Evolutionary conservation across 352 stramenopile species (phyloP).

Genomic region (Pythium inflatum): DNA sequence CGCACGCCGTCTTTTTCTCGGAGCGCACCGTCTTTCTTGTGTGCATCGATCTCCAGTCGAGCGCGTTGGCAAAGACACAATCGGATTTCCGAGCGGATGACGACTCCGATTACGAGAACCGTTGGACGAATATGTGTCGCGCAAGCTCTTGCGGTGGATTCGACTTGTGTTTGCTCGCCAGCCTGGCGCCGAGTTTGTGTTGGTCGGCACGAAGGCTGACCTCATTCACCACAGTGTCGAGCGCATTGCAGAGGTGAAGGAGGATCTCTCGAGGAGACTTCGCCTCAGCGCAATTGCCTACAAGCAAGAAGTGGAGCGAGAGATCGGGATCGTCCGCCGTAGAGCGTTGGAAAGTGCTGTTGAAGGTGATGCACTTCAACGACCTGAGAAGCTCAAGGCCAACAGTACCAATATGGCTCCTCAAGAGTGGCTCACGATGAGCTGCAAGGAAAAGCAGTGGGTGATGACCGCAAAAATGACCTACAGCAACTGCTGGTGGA

Average conservation of each 20-base stretch:
- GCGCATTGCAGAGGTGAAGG: not conserved
- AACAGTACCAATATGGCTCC: too few species aligned
- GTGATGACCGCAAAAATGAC: too few species aligned
- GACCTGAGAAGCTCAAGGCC: too few species aligned
- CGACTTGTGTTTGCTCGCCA: slow-evolving; percentile 15
- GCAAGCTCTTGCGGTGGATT: slow-evolving; percentile 4
- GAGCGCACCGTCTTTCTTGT: slow-evolving; percentile 19
- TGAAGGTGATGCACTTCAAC: too few species aligned
- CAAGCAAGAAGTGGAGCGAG: too few species aligned
- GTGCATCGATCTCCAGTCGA: slow-evolving; percentile 18
- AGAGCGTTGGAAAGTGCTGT: too few species aligned
- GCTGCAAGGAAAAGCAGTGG: too few species aligned
- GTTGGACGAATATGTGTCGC: slow-evolving; percentile 15
- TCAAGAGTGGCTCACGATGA: too few species aligned
- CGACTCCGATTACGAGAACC: not conserved
- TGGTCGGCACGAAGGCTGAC: slow-evolving; percentile 24
- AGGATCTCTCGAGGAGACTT: not conserved
- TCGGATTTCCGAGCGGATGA: not conserved
- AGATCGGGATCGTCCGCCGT: too few species aligned
- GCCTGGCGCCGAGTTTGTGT: slow-evolving; percentile 25
- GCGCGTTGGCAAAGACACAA: not conserved
- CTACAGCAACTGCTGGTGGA: too few species aligned
- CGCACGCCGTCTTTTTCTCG: slow-evolving; percentile 27
- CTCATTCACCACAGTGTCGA: not conserved
- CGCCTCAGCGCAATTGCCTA: too few species aligned